These are phyloP conservation scores for Apiospora kogelbergensis DNA, from an alignment of 2,329 filamentous ascomycete genomes.

Conservation along the genomic window DNA sequence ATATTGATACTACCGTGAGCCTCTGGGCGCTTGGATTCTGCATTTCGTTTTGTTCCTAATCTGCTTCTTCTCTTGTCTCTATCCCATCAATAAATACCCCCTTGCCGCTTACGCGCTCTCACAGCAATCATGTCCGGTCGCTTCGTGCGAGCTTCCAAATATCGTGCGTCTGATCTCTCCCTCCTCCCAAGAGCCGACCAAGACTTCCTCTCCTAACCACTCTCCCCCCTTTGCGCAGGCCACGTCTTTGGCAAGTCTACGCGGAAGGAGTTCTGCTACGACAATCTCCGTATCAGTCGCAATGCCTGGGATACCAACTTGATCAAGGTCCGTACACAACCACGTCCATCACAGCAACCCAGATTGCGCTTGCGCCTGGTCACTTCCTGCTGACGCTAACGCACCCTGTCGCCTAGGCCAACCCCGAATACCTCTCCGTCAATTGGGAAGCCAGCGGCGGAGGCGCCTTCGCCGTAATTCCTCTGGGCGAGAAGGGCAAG, in stretches of 20 bases:
- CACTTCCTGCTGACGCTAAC: constrained; percentile 17
- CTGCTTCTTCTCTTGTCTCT: constrained; percentile 9
- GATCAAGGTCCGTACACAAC: constrained; percentile 67
- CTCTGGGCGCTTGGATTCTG: constrained; percentile 2
- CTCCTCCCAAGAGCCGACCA: constrained; percentile 25
- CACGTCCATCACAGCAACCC: neutral
- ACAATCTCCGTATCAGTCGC: constrained; percentile 93
- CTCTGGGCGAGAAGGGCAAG: constrained; percentile 84
- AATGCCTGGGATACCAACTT: constrained; percentile 99
- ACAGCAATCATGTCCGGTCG: constrained; percentile 55
- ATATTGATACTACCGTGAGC: neutral
- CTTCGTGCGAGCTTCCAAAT: constrained; percentile 69
- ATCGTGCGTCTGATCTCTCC: constrained; percentile 50
- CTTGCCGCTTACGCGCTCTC: constrained; percentile 3
- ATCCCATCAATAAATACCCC: constrained; percentile 9
- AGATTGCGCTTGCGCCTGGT: constrained; percentile 8
- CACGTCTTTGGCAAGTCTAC: constrained; percentile 97
- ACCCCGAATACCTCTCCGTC: constrained; percentile 92
- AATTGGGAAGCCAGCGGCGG: constrained; percentile 98
- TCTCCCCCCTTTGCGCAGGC: constrained; percentile 53
- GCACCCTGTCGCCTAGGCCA: constrained; percentile 62
- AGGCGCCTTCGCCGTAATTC: constrained; percentile 95
- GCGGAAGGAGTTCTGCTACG: constrained; percentile 97
- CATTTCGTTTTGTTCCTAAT: constrained; percentile 11
- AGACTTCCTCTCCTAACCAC: constrained; percentile 22